Evolutionary conservation across 1,284 basidiomycete species (phyloP), one percentile per base, ranked within the genome.

Genomic region (Austroboletus niveus): DNA sequence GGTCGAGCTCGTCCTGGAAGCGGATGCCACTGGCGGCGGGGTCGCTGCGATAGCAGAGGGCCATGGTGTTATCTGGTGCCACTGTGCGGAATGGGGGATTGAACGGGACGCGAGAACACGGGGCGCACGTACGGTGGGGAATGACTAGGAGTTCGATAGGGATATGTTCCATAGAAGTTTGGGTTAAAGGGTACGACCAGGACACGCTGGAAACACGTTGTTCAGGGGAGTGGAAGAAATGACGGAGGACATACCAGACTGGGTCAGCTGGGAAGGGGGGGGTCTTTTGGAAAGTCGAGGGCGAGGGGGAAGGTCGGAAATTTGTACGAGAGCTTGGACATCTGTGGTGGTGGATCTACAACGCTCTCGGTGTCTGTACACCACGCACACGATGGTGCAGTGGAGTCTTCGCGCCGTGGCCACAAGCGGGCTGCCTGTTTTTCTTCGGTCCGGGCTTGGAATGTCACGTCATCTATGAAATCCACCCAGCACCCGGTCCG

Each of bases 201-300:
- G 39, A 45, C 64, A 66, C 66, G 64, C 42, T 56, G 51, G 47
- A 12, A 55, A 69, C 64, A 66, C 64, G 64, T 69, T 65, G 55
- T 48, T 52, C 32, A 52, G 53, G 49, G 50, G 47, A 51, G 43
- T 35, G 41, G 35, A 45, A 41, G 51, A 60, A 60, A 63, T 64
- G 53, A 63, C 48, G 40, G 41, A 58, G 31, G 47, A 64, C 65
- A 36, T 51, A 58, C 57, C 50, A 51, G 49, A 17, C 27, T 62
- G 44, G 30, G 51, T 47, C 29, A 31, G 39, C 45, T 51, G 45
- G 43, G 48, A 43, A 14, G 11, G 32, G 5, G 6, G 34, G 35
- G 35, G 35, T n/a, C 8, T 17, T 17, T 11, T 34, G 14, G 10
- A 10, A 34, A 14, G 32, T 15, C 12, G 35, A 36, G 35, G 34